Conservation (phyloP, 2,329 filamentous ascomycete genomes). For the Cladorrhinum sp. region DNA sequence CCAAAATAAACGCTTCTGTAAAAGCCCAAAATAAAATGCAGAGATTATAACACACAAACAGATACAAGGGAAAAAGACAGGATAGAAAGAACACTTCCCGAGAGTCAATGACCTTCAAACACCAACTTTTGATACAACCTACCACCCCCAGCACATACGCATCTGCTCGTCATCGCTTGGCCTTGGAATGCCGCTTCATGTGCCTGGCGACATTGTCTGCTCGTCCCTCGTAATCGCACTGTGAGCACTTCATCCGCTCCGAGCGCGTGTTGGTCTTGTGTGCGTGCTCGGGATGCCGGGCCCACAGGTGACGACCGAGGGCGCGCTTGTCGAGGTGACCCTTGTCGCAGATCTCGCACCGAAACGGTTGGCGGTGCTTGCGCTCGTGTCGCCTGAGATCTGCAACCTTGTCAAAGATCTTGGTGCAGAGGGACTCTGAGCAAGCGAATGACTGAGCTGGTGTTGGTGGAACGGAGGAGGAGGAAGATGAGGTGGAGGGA, state of each 20-base stretch:
- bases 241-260: conserved; percentile 2
- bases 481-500: background rate
- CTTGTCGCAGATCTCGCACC: conserved; percentile 17
- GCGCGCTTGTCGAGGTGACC: conserved; percentile 9
- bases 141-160: background rate
- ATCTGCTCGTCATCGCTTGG: background rate
- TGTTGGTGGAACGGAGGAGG: background rate
- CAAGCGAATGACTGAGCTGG: conserved; percentile 7
- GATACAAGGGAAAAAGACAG: background rate
- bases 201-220: conserved; percentile 6
- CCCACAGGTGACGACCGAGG: conserved; percentile 6
- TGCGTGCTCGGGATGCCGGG: background rate
- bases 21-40: background rate
- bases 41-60: background rate
- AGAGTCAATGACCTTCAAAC: background rate
- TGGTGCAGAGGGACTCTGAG: conserved; percentile 10
- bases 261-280: conserved; percentile 3
- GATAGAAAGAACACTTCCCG: background rate
- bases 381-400: conserved; percentile 21
- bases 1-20: background rate
- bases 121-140: background rate
- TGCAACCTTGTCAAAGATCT: conserved; percentile 6
- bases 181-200: conserved; percentile 3
- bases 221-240: conserved; percentile 4
- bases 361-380: conserved; percentile 23